A percentile compares a stretch with the other conserved stretches of the same genome.
Evolutionary conservation across 2,329 filamentous ascomycete genomes (phyloP).

Genomic region (Pseudocercospora musae): DNA sequence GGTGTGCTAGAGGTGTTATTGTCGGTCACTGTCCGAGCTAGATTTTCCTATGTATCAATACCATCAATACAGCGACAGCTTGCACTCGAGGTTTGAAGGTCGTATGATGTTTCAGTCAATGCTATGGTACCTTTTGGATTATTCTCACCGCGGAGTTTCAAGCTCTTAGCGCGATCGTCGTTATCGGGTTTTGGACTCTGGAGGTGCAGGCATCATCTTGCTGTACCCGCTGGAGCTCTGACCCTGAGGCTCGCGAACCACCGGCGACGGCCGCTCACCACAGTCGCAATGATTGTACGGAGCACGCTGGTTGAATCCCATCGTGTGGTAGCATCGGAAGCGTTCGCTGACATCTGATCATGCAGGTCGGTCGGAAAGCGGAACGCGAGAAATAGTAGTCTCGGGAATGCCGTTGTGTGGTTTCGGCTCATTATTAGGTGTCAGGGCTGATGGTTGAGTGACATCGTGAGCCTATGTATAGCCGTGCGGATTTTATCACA

Average conservation of each 20-base stretch:
- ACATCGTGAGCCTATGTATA: not conserved
- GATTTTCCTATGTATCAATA: conserved; percentile 16
- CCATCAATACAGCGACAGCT: conserved; percentile 15
- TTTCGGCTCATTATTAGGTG: not conserved
- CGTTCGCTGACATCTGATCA: conserved; percentile 1
- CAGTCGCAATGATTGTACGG: not conserved
- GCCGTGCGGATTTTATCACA: not conserved
- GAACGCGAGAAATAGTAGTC: not conserved
- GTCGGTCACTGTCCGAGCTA: conserved; percentile 14
- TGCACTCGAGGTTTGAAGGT: not conserved
- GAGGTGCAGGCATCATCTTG: no score
- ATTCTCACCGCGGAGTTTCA: conserved; percentile 2
- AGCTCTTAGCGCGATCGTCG: not conserved
- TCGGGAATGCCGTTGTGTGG: not conserved
- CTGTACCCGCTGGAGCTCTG: no score
- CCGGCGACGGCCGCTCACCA: not conserved
- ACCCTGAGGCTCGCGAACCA: not conserved
- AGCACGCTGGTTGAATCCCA: not conserved
- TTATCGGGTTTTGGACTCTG: conserved; percentile 1
- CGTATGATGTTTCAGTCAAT: not conserved
- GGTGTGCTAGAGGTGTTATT: conserved; percentile 13
- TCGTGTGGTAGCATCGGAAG: not conserved
- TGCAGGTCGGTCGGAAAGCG: not conserved
- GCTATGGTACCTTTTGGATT: not conserved
- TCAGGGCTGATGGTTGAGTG: conserved; percentile 2